Conservation (phyloP, 768 basidiomycete species). For the Boletus sp. region DNA sequence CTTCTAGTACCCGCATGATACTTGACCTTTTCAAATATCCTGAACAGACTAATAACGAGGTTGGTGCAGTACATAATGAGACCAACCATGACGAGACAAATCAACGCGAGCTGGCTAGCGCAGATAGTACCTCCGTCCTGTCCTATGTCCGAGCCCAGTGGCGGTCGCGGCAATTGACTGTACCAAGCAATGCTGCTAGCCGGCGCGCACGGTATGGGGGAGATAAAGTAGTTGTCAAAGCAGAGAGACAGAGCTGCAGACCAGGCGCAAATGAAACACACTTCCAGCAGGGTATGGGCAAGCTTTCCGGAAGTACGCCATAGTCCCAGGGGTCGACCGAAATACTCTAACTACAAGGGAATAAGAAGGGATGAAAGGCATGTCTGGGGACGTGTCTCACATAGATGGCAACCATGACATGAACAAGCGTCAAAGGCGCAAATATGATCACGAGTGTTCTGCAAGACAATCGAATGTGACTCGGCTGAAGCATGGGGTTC, state of each 20-base stretch:
- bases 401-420: slow-evolving; percentile 85
- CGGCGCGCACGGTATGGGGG: slow-evolving; percentile 73
- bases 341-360: slow-evolving; percentile 76
- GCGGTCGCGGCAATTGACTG: slow-evolving; percentile 53
- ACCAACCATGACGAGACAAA: slow-evolving; percentile 74
- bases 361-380: slow-evolving; percentile 15
- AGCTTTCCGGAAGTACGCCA: slow-evolving; percentile 89
- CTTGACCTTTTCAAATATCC: slow-evolving; percentile 90
- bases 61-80: slow-evolving; percentile 81
- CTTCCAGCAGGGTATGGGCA: slow-evolving; percentile 82
- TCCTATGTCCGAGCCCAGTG: slow-evolving; percentile 34
- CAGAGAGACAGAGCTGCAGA: slow-evolving; percentile 83
- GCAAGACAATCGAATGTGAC: neutral
- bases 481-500: neutral
- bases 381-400: slow-evolving; percentile 42
- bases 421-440: slow-evolving; percentile 75
- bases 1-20: slow-evolving; percentile 48
- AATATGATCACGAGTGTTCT: slow-evolving; percentile 86
- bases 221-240: slow-evolving; percentile 92
- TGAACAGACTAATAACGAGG: slow-evolving; percentile 79
- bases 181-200: slow-evolving; percentile 68
- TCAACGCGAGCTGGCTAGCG: slow-evolving; percentile 71
- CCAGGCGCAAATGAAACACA: slow-evolving; percentile 92
- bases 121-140: slow-evolving; percentile 62
- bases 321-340: slow-evolving; percentile 86